A percentile compares a stretch with the other conserved stretches of the same genome.
Evolutionary conservation across 331 rosid genomes (phyloP).

Genomic region (Quercus lobata): DNA sequence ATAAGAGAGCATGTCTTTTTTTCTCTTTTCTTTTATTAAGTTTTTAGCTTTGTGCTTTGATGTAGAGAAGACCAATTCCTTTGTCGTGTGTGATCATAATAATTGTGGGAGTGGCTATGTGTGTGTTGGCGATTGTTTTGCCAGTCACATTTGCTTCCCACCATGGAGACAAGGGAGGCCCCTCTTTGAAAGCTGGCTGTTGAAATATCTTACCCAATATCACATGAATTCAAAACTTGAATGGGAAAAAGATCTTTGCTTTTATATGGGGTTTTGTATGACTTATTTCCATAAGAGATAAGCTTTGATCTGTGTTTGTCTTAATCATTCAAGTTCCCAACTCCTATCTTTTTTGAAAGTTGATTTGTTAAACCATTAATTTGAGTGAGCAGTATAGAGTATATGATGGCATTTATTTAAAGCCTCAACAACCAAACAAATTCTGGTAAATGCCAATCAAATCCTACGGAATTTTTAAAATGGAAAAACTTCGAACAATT

Average conservation of each 20-base stretch:
- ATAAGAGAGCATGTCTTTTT: background rate
- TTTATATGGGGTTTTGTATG: conserved; percentile 16
- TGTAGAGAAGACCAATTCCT: conserved; percentile 25
- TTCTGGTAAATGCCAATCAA: background rate
- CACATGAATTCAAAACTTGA: conserved; percentile 39
- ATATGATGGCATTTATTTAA: background rate
- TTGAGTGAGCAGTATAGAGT: background rate
- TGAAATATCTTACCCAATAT: conserved; percentile 41
- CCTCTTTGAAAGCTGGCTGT: conserved; percentile 43
- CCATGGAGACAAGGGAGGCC: conserved; percentile 57
- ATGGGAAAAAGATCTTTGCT: conserved; percentile 34
- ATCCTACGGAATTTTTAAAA: too few species aligned
- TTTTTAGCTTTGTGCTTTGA: conserved; percentile 6
- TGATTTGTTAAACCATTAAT: background rate
- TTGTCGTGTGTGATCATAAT: conserved; percentile 26
- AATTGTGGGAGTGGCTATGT: conserved; percentile 33
- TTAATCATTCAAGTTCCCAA: conserved; percentile 19
- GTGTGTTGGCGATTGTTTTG: conserved; percentile 51
- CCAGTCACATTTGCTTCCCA: conserved; percentile 58
- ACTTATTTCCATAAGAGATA: conserved; percentile 16
- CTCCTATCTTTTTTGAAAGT: background rate
- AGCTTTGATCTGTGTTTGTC: conserved; percentile 24
- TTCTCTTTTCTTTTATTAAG: background rate
- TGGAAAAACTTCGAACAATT: too few species aligned
- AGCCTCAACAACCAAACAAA: background rate